Evolutionary conservation across 345 rosid species (phyloP).

Genomic region (Anacardium occidentale): DNA sequence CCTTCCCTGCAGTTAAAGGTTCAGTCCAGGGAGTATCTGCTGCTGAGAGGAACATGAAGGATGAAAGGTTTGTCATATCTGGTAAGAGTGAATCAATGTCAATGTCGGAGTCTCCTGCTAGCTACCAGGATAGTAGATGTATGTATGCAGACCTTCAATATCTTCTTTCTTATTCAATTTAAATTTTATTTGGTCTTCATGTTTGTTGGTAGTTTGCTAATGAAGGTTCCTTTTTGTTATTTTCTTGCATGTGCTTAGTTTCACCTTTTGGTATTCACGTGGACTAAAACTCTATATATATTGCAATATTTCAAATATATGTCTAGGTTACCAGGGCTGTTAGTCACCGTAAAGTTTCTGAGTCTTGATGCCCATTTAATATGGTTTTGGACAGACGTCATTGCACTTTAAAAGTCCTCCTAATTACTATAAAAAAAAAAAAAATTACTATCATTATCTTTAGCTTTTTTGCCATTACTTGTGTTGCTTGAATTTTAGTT

Average conservation of each 20-base stretch:
- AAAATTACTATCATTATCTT: not conserved
- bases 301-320: not conserved
- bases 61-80: constrained; percentile 48
- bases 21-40: constrained; percentile 45
- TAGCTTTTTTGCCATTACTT: not conserved
- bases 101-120: constrained; percentile 49
- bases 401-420: not conserved
- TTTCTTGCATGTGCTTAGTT: constrained; percentile 3
- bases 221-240: not conserved
- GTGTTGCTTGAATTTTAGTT: not conserved
- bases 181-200: not conserved
- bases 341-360: not conserved
- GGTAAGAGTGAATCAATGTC: constrained; percentile 49
- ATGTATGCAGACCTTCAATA: constrained; percentile 27
- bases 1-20: constrained; percentile 41
- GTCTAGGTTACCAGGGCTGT: not conserved
- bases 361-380: not conserved
- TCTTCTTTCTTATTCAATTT: constrained; percentile 9
- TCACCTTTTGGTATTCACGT: not conserved
- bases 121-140: constrained; percentile 63
- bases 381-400: not conserved
- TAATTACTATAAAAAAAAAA: not conserved
- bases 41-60: constrained; percentile 54
- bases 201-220: not conserved
- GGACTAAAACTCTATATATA: not conserved